A percentile compares a stretch with the other conserved stretches of the same genome.
Conservation (phyloP, 2,329 filamentous ascomycete genomes). For the Neoarthrinium moseri region DNA sequence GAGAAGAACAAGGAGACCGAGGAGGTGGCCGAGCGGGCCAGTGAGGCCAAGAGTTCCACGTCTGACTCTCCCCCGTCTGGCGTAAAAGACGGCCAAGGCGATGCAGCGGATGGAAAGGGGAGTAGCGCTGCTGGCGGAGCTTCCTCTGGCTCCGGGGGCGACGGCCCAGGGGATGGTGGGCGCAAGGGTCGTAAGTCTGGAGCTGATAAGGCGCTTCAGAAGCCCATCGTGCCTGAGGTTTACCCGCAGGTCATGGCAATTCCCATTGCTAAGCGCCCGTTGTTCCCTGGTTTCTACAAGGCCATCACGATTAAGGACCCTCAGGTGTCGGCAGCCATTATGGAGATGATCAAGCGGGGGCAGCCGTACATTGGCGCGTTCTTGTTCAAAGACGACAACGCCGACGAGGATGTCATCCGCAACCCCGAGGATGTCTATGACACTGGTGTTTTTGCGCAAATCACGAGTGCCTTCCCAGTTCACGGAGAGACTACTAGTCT, state of each 20-base stretch:
- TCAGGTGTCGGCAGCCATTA: constrained; percentile 86
- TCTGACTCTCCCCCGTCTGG: constrained; percentile 43
- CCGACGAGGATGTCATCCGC: constrained; percentile 91
- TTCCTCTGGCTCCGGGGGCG: constrained; percentile 49
- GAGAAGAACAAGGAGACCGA: constrained; percentile 39
- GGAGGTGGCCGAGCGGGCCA: constrained; percentile 42
- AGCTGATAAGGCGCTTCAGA: constrained; percentile 75
- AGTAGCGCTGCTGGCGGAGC: constrained; percentile 54
- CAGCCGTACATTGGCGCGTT: constrained; percentile 98
- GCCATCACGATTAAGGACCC: constrained; percentile 95
- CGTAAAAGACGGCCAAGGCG: constrained; percentile 39
- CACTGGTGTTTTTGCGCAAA: constrained; percentile 94
- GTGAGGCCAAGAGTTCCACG: constrained; percentile 41
- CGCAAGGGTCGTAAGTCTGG: constrained; percentile 69
- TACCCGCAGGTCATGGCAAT: constrained; percentile 98
- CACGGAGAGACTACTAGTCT: constrained; percentile 81
- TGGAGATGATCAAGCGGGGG: constrained; percentile 93
- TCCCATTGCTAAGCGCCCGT: constrained; percentile 86
- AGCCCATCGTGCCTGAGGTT: constrained; percentile 87
- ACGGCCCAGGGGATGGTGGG: constrained; percentile 62
- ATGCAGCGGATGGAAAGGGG: constrained; percentile 53
- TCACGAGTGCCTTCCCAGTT: constrained; percentile 93
- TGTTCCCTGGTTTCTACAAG: constrained; percentile 99
- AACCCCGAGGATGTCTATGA: constrained; percentile 90
- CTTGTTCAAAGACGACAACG: constrained; percentile 92